Evolutionary conservation across 805 yeast species (phyloP).

Genomic region (Yueomyces sinensis): DNA sequence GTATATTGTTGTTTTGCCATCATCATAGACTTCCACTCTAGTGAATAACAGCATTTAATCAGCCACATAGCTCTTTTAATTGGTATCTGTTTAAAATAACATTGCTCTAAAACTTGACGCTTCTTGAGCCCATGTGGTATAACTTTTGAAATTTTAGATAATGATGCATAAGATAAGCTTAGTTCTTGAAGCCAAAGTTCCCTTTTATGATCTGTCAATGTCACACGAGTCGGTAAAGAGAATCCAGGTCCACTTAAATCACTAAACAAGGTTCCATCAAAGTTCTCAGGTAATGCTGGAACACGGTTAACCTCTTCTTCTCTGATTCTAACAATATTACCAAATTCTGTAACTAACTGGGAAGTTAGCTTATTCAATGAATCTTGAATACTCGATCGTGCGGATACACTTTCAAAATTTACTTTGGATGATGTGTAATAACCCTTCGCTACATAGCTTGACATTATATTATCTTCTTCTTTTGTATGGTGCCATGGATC

Average conservation of each 20-base stretch:
- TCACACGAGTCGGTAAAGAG: conserved; percentile 41
- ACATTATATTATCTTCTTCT: conserved; percentile 20
- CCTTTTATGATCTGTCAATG: conserved; percentile 73
- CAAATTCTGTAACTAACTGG: conserved; percentile 18
- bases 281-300: conserved; percentile 4
- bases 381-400: conserved; percentile 24
- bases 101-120: conserved; percentile 56
- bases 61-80: conserved; percentile 82
- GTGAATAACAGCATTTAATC: conserved; percentile 72
- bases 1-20: conserved; percentile 6
- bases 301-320: conserved; percentile 21
- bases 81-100: conserved; percentile 57
- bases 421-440: conserved; percentile 22
- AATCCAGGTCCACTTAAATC: conserved; percentile 22
- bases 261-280: conserved; percentile 4
- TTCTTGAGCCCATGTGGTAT: conserved; percentile 86
- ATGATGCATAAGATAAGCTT: conserved; percentile 52
- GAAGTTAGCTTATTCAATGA: conserved; percentile 20
- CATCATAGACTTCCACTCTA: conserved; percentile 34
- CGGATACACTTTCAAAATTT: conserved; percentile 24
- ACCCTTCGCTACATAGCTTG: conserved; percentile 22
- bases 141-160: conserved; percentile 56
- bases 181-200: conserved; percentile 80
- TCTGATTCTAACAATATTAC: conserved; percentile 17
- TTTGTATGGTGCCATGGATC: conserved; percentile 23